Evolutionary conservation across 192 early-diverging fungal species (phyloP).

Genomic region (Spinellus fusiger): DNA sequence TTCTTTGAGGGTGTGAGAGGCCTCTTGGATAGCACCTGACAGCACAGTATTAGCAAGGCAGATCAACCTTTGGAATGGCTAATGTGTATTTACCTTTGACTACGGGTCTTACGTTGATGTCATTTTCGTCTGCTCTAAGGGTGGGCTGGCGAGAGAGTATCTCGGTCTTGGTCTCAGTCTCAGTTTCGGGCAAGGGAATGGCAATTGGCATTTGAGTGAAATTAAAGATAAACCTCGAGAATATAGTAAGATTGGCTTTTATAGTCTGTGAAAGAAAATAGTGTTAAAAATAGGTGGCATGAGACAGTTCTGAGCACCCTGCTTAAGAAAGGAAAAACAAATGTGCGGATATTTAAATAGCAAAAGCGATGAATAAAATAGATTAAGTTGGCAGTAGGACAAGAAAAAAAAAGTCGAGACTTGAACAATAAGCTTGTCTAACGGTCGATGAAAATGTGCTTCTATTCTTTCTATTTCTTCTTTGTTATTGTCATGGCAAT

Average conservation of each 20-base stretch:
- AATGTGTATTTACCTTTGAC: conserved; percentile 20
- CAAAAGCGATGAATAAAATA: too few species aligned
- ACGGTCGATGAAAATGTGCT: neutral
- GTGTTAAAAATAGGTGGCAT: too few species aligned
- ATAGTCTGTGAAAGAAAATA: neutral
- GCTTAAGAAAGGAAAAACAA: too few species aligned
- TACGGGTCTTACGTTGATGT: conserved; percentile 4
- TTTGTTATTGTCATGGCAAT: neutral
- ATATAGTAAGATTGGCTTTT: neutral
- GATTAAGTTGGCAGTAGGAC: neutral
- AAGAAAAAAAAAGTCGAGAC: neutral
- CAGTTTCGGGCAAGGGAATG: too few species aligned
- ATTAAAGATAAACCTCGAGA: too few species aligned
- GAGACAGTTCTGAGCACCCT: too few species aligned
- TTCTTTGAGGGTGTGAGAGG: conserved; percentile 22
- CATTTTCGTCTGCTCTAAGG: neutral
- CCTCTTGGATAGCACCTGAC: conserved; percentile 30
- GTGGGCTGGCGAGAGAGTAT: too few species aligned
- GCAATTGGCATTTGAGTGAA: too few species aligned
- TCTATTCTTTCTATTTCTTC: neutral
- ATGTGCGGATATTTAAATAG: too few species aligned
- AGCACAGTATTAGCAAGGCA: neutral
- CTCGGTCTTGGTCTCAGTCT: too few species aligned
- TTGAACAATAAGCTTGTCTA: neutral
- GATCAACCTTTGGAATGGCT: neutral